Conservation (phyloP, 192 early-diverging fungal genomes). For the Backusella australiensis region DNA sequence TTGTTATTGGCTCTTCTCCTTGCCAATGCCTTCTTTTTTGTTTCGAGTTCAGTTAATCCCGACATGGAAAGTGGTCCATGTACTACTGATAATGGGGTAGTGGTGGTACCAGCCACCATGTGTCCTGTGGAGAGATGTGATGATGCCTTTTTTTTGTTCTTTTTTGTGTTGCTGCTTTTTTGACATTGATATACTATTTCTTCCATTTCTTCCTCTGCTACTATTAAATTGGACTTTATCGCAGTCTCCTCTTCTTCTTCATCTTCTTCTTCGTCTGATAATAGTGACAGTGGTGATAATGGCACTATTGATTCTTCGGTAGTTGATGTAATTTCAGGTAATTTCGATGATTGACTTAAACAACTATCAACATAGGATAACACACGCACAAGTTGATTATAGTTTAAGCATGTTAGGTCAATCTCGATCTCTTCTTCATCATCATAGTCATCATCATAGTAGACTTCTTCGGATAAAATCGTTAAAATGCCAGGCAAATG, state of each 20-base stretch:
- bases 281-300: not conserved
- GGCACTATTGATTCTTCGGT: not conserved
- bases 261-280: not conserved
- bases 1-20: not conserved
- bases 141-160: not conserved
- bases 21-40: not conserved
- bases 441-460: not conserved
- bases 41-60: constrained; percentile 4
- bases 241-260: not conserved
- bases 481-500: constrained; percentile 26
- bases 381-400: constrained; percentile 17
- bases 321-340: not conserved
- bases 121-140: not conserved
- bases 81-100: not conserved
- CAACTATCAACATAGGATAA: constrained; percentile 25
- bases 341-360: not conserved
- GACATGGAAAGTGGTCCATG: constrained; percentile 8
- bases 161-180: not conserved
- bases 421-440: constrained; percentile 22
- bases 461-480: constrained; percentile 14
- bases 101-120: constrained; percentile 5
- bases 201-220: not conserved
- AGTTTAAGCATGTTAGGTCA: constrained; percentile 19
- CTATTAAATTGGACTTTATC: not conserved
- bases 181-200: not conserved